These are phyloP conservation scores for Nannochloris sp. DNA, from an alignment of 139 green algal species.

Conservation along the genomic window DNA sequence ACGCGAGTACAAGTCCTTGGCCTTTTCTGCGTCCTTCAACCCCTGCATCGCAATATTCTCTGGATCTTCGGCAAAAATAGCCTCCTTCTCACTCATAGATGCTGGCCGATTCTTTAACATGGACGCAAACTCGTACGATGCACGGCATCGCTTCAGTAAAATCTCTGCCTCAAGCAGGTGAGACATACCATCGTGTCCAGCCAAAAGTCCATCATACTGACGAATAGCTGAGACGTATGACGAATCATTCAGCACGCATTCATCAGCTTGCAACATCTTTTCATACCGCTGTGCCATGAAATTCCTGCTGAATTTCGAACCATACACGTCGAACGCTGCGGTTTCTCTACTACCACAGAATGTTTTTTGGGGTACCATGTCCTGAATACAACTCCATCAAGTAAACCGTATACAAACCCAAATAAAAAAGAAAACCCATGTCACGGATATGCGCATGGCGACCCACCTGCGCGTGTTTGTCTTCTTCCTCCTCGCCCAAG, in stretches of 20 bases:
- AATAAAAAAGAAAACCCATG: no score
- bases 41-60: conserved; percentile 45
- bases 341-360: no score
- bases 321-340: conserved; percentile 5
- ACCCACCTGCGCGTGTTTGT: no score
- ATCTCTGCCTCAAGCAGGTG: neutral
- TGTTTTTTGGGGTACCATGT: no score
- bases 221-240: neutral
- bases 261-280: neutral
- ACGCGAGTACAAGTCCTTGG: neutral
- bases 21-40: conserved; percentile 45
- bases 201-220: neutral
- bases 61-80: conserved; percentile 64
- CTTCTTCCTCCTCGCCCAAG: no score
- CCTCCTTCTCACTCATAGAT: conserved; percentile 35
- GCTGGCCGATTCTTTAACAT: conserved; percentile 18
- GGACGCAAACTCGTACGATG: conserved; percentile 8
- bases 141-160: neutral
- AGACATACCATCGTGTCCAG: neutral
- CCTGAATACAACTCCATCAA: no score
- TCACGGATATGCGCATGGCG: no score
- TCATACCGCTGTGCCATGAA: neutral
- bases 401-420: no score
- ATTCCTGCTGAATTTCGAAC: neutral
- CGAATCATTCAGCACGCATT: neutral